These are phyloP conservation scores for Tephrocybe sp. DNA, from an alignment of 768 basidiomycete genomes.

Conservation along the genomic window DNA sequence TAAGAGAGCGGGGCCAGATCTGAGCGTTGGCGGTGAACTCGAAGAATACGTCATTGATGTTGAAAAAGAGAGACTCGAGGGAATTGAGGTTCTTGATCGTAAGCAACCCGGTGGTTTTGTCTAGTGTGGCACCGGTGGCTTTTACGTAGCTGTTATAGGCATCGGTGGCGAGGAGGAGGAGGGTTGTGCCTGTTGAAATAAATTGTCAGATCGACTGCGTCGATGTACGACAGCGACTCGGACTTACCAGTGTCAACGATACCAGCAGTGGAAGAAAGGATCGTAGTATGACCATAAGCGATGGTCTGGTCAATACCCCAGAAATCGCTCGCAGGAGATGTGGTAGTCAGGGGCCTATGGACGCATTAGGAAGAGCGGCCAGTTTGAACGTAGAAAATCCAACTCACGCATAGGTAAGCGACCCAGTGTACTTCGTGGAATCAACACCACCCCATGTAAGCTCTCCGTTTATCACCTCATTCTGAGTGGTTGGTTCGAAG, in stretches of 20 bases:
- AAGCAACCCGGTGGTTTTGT: conserved; percentile 49
- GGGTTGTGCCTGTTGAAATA: conserved; percentile 39
- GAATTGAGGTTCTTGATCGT: no score
- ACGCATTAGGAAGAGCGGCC: background rate
- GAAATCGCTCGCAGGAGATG: conserved; percentile 43
- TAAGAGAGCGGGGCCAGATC: no score
- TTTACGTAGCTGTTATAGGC: conserved; percentile 42
- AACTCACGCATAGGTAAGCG: conserved; percentile 40
- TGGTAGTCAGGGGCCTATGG: conserved; percentile 44
- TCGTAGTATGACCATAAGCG: conserved; percentile 46
- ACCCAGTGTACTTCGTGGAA: conserved; percentile 39
- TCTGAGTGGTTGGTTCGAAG: no score
- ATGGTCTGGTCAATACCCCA: conserved; percentile 65
- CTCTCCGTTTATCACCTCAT: conserved; percentile 51
- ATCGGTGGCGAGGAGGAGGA: conserved; percentile 47
- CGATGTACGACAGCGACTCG: no score
- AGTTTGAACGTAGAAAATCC: no score
- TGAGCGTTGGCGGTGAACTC: no score
- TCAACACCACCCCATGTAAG: conserved; percentile 56
- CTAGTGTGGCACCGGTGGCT: conserved; percentile 44
- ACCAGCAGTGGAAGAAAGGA: conserved; percentile 48
- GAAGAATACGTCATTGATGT: no score
- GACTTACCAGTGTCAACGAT: conserved; percentile 50
- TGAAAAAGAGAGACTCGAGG: no score
- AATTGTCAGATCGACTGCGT: background rate